Base-by-base conservation (phyloP, 2,329 filamentous ascomycete genomes). In the Ophiostoma quercus region DNA sequence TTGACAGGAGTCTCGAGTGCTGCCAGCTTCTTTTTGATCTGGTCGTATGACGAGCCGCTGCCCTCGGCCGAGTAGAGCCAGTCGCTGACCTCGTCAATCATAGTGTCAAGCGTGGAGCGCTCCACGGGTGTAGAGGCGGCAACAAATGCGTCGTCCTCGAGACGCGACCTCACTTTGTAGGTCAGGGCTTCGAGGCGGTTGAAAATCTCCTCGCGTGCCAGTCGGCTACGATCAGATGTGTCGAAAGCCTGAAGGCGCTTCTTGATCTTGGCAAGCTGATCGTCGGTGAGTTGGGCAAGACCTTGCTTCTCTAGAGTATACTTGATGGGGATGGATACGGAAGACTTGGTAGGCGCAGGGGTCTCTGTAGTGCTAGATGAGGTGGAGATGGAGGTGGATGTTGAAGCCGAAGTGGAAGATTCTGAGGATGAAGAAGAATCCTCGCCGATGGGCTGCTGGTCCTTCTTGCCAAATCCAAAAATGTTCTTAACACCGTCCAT, bases 401-500 rank as follows among this genome's bases (percentile, higher is more conserved):
- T 34, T 37, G 78, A 72, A 7, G 76, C 77, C 51, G 79, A 22
- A n/a, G 39, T 67, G 8, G 75, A 74, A 68, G 78, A 37, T 6
- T 34, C 34, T 34, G 78, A 34, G 32, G 14, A 66, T 51, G 9
- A 51, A 14, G 47, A 39, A 37, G 80, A 79, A 3, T 82, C 83
- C 16, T 65, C 62, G 34, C 19, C 34, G 67, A 97, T 77, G 5
- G 85, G 83, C 79, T 97, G 91, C 70, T 94, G 91, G 41, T 91
- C 90, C 81, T 92, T 92, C 76, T 91, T 91, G 34, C 94, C 95
- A 77, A 98, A 94, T 6, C 95, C 95, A 77, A 99, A 96, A 73
- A 97, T 87, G 73, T 94, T 96, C 84, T 99, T 99, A 74, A 98
- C 92, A 62, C 92, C 94, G 76, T 97, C 94, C 66, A 97, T 91